phyloP scores from a whole-genome alignment of 305 asterid species.

The Rubia tinctorum region DNA sequence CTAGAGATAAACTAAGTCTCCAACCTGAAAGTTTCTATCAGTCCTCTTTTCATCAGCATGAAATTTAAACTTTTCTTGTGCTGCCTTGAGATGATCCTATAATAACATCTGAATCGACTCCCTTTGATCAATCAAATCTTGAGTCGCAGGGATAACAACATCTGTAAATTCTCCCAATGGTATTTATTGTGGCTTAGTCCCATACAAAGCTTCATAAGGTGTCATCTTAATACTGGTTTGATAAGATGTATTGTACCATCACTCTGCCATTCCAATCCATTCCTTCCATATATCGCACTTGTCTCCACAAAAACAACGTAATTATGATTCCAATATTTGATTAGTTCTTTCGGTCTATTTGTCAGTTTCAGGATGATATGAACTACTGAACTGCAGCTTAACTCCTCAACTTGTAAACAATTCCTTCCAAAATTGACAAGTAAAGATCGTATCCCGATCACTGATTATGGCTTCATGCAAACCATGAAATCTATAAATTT shows the following conservation, averaged over 20 bases:
- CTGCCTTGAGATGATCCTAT: too few species aligned
- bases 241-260: neutral
- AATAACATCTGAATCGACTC: too few species aligned
- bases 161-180: neutral
- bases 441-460: neutral
- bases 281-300: neutral
- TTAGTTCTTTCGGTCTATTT: too few species aligned
- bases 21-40: too few species aligned
- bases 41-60: too few species aligned
- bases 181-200: neutral
- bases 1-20: too few species aligned
- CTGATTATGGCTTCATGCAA: neutral
- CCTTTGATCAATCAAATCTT: neutral
- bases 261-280: neutral
- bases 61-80: too few species aligned
- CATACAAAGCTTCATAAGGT: neutral
- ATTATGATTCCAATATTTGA: neutral
- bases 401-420: neutral
- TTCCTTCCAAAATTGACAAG: neutral
- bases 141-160: neutral
- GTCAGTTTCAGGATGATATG: too few species aligned
- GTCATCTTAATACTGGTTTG: neutral
- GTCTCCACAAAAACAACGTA: neutral
- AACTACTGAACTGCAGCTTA: neutral
- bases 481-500: neutral